phyloP scores from a whole-genome alignment of 768 basidiomycete species.

The Kwoniella dejecticola region DNA sequence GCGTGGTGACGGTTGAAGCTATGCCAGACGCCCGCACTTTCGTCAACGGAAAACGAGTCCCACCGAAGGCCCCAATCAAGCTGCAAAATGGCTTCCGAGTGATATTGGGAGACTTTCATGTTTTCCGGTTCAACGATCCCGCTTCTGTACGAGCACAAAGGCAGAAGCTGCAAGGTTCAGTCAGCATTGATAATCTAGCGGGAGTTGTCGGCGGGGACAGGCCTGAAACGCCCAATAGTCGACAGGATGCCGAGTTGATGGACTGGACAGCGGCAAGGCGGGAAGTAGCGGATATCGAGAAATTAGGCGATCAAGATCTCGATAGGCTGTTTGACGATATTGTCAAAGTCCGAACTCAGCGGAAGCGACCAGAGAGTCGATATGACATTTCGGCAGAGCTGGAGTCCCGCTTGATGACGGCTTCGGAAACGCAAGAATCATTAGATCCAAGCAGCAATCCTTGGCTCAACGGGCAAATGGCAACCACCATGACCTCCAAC shows the following conservation, averaged over 20 bases:
- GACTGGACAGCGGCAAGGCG: conserved; percentile 98
- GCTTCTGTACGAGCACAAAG: conserved; percentile 46
- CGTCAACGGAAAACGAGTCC: conserved; percentile 85
- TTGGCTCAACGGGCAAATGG: conserved; percentile 29
- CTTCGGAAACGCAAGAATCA: conserved; percentile 39
- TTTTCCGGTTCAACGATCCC: conserved; percentile 79
- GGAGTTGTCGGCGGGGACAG: conserved; percentile 18
- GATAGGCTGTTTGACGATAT: conserved; percentile 81
- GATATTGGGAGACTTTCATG: conserved; percentile 95
- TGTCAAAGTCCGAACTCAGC: conserved; percentile 58
- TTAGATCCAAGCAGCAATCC: conserved; percentile 38
- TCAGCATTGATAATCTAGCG: conserved; percentile 33
- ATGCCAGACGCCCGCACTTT: conserved; percentile 75
- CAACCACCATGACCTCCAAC: conserved; percentile 32
- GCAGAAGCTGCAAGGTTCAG: conserved; percentile 30
- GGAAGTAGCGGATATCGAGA: conserved; percentile 90
- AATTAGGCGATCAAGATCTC: conserved; percentile 89
- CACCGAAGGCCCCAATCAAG: conserved; percentile 74
- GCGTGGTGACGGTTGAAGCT: conserved; percentile 78
- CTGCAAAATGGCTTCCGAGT: conserved; percentile 93
- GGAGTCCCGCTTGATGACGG: conserved; percentile 33
- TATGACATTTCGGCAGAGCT: conserved; percentile 36
- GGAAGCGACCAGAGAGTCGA: conserved; percentile 46
- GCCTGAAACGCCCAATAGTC: conserved; percentile 30
- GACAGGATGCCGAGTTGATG: conserved; percentile 53